A percentile compares a stretch with the other conserved stretches of the same genome.
Evolutionary conservation across 129 eudicot genomes (phyloP).

Genomic region (Artemisia tridentata): DNA sequence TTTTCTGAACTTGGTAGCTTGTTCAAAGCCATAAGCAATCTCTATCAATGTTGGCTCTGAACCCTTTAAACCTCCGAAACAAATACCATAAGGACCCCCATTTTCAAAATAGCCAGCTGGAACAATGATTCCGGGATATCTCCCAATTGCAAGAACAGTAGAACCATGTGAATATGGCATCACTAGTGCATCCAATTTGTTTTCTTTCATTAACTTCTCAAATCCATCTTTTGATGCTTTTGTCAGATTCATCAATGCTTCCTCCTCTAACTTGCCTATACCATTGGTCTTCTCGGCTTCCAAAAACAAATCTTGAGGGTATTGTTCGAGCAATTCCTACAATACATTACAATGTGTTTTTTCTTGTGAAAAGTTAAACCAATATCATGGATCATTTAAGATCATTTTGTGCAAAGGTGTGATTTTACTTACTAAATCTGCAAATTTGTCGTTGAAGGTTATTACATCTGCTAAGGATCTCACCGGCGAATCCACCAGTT

Average conservation of each 20-base stretch:
- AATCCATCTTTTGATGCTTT: slow-evolving; percentile 49
- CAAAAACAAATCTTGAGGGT: slow-evolving; percentile 51
- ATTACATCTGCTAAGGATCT: slow-evolving; percentile 66
- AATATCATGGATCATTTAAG: not conserved
- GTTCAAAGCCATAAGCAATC: slow-evolving; percentile 77
- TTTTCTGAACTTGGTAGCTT: slow-evolving; percentile 50
- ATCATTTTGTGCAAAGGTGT: not conserved
- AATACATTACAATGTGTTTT: not conserved
- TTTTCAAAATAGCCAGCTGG: slow-evolving; percentile 61
- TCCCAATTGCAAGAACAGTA: slow-evolving; percentile 55
- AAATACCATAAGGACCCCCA: slow-evolving; percentile 61
- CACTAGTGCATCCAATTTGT: slow-evolving; percentile 66
- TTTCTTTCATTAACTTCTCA: slow-evolving; percentile 55
- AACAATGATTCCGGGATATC: slow-evolving; percentile 74
- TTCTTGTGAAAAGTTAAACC: not conserved
- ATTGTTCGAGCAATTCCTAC: slow-evolving; percentile 55
- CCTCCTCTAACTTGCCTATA: slow-evolving; percentile 39
- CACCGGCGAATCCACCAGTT: slow-evolving; percentile 23
- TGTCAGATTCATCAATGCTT: slow-evolving; percentile 33
- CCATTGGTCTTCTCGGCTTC: slow-evolving; percentile 62
- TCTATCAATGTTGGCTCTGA: slow-evolving; percentile 66
- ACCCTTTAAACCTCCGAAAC: slow-evolving; percentile 68
- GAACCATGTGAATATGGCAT: slow-evolving; percentile 35
- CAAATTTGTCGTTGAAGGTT: slow-evolving; percentile 50
- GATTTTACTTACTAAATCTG: slow-evolving; percentile 35